These are phyloP conservation scores for Epichloe glyceriae DNA, from an alignment of 2,329 filamentous ascomycete genomes.

Conservation along the genomic window DNA sequence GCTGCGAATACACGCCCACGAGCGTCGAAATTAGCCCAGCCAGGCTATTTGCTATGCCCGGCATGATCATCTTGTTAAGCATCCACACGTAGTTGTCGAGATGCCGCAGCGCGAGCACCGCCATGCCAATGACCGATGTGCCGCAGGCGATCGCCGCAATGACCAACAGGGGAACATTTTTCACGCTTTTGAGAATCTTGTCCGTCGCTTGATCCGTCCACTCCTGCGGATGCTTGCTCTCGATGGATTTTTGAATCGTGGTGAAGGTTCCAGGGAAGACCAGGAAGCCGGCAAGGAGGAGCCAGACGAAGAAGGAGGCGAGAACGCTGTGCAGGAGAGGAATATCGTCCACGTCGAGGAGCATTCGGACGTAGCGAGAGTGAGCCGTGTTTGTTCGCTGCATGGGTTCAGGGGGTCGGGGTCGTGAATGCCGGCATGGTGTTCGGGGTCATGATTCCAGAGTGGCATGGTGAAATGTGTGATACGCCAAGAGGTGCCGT, in stretches of 20 bases:
- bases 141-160: slow-evolving; percentile 30
- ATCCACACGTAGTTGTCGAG: slow-evolving; percentile 40
- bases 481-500: not conserved
- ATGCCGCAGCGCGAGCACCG: slow-evolving; percentile 30
- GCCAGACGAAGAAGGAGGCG: slow-evolving; percentile 26
- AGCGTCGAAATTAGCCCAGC: slow-evolving; percentile 37
- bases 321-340: slow-evolving; percentile 33
- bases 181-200: slow-evolving; percentile 13
- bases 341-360: slow-evolving; percentile 32
- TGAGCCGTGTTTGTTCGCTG: slow-evolving; percentile 14
- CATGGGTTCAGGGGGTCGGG: slow-evolving; percentile 8
- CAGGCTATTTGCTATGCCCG: slow-evolving; percentile 30
- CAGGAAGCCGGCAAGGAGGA: slow-evolving; percentile 39
- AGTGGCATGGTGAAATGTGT: not conserved
- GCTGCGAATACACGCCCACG: slow-evolving; percentile 35
- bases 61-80: slow-evolving; percentile 36
- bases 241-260: slow-evolving; percentile 18
- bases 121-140: slow-evolving; percentile 21
- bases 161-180: slow-evolving; percentile 27
- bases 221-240: slow-evolving; percentile 8
- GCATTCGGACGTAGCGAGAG: slow-evolving; percentile 31
- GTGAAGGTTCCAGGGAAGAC: slow-evolving; percentile 40
- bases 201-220: slow-evolving; percentile 10
- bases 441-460: slow-evolving; percentile 4
- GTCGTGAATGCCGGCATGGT: slow-evolving; percentile 4